Evolutionary conservation across 306 rosid species (phyloP).

Genomic region (Trichosanthes truncata): DNA sequence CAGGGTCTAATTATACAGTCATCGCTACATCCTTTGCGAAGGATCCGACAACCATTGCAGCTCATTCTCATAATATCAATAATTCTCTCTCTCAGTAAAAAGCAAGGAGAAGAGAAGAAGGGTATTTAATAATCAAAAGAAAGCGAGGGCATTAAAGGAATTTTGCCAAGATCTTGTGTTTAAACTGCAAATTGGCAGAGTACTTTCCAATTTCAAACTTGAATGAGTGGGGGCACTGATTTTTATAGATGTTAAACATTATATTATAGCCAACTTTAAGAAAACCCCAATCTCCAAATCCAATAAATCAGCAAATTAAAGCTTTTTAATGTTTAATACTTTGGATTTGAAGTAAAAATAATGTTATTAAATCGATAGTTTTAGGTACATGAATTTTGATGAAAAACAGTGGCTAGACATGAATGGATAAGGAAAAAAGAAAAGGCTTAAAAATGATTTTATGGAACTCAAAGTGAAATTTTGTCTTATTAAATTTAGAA

Average conservation of each 20-base stretch:
- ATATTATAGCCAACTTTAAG: background rate
- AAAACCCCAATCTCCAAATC: background rate
- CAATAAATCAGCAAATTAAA: background rate
- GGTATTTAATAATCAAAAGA: background rate
- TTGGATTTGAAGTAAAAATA: background rate
- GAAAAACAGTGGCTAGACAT: too few species aligned
- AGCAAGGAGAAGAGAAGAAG: background rate
- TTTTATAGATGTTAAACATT: background rate
- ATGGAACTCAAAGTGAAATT: background rate
- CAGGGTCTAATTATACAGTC: slow-evolving; percentile 46
- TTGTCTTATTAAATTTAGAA: background rate
- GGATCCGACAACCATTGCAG: slow-evolving; percentile 73
- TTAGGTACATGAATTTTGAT: too few species aligned
- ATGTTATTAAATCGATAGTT: too few species aligned
- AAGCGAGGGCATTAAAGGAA: background rate
- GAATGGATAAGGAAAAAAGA: too few species aligned
- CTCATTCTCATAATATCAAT: slow-evolving; percentile 29
- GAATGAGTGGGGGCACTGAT: background rate
- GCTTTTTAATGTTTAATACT: background rate
- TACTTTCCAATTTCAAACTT: background rate
- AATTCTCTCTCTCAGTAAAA: too few species aligned
- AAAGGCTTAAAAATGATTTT: too few species aligned
- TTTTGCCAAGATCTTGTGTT: background rate
- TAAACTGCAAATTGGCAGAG: background rate
- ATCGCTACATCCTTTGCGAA: slow-evolving; percentile 56